Percentiles rank a stretch among this genome's conserved stretches.
Conservation (phyloP, 768 basidiomycete species). For the Hemileccinum rubropunctum region DNA sequence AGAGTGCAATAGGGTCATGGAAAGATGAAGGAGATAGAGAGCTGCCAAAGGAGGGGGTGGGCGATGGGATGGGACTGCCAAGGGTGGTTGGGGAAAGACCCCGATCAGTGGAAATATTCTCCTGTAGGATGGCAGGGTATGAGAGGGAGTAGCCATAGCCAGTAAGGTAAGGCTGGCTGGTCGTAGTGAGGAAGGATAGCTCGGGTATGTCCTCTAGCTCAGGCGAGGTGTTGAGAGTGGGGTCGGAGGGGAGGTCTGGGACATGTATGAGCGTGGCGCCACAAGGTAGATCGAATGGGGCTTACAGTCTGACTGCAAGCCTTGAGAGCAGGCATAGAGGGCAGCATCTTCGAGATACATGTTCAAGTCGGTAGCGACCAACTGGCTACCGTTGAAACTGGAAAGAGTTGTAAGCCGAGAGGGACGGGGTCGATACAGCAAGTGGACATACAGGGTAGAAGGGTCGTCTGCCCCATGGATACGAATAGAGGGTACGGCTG, state of each 20-base stretch:
- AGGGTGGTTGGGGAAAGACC: slow-evolving; percentile 12
- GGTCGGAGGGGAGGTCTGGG: neutral
- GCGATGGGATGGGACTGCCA: slow-evolving; percentile 21
- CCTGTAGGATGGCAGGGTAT: slow-evolving; percentile 11
- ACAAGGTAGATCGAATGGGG: neutral
- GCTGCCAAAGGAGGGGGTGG: slow-evolving; percentile 22
- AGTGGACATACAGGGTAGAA: slow-evolving; percentile 13
- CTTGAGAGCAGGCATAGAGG: slow-evolving; percentile 1
- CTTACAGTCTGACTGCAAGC: slow-evolving; percentile 7
- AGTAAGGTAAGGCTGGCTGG: slow-evolving; percentile 5
- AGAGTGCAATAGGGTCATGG: slow-evolving; percentile 7
- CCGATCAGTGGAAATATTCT: neutral
- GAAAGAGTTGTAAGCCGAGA: slow-evolving; percentile 8
- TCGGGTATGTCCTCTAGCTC: slow-evolving; percentile 22
- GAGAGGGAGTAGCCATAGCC: slow-evolving; percentile 6
- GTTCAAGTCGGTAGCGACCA: neutral
- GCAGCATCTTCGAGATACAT: neutral
- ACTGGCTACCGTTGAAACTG: slow-evolving; percentile 8
- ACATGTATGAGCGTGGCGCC: slow-evolving; percentile 17
- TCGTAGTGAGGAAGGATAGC: slow-evolving; percentile 13
- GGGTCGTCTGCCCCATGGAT: slow-evolving; percentile 11
- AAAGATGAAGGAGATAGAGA: slow-evolving; percentile 25
- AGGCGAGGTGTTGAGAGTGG: neutral
- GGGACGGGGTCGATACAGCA: slow-evolving; percentile 1
- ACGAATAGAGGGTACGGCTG: slow-evolving; percentile 18